A percentile compares a stretch with the other conserved stretches of the same genome.
phyloP scores from a whole-genome alignment of 768 basidiomycete species.

The Myochromella boudieri region DNA sequence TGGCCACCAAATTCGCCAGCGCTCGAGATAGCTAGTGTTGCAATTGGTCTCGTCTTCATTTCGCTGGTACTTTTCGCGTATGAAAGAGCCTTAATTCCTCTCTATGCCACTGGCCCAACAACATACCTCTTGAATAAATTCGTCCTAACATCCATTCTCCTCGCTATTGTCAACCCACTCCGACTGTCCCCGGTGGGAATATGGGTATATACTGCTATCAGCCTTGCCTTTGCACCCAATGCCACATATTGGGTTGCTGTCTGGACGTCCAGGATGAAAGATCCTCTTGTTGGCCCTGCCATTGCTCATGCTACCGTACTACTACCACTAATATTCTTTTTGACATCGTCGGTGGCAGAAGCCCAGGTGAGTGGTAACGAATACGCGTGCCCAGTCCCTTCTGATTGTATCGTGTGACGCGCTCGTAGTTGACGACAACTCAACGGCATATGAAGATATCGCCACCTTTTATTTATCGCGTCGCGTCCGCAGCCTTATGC shows the following conservation, averaged over 20 bases:
- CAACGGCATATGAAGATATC: constrained; percentile 5
- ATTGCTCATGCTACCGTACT: constrained; percentile 57
- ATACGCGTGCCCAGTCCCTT: no score
- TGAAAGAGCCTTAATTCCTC: constrained; percentile 60
- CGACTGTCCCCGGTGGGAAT: constrained; percentile 29
- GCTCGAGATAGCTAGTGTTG: constrained; percentile 9
- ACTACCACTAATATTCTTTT: constrained; percentile 53
- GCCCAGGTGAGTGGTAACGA: constrained; percentile 22
- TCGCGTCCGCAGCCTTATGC: constrained; percentile 24
- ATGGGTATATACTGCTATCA: constrained; percentile 36
- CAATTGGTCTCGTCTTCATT: constrained; percentile 25
- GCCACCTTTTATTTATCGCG: constrained; percentile 17
- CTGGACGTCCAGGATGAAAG: constrained; percentile 52
- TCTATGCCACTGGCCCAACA: constrained; percentile 66
- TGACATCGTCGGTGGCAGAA: constrained; percentile 44
- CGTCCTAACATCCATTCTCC: constrained; percentile 31
- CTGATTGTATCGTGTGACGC: not conserved
- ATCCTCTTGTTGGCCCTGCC: constrained; percentile 57
- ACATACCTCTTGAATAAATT: constrained; percentile 44
- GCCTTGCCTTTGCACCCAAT: constrained; percentile 51
- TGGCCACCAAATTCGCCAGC: constrained; percentile 3
- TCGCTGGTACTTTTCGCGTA: constrained; percentile 65
- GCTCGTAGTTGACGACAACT: constrained; percentile 7
- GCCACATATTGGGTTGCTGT: constrained; percentile 68
- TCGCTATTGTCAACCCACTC: constrained; percentile 40